Base-by-base conservation (phyloP, 768 basidiomycete species). In the Mycena latifolia region DNA sequence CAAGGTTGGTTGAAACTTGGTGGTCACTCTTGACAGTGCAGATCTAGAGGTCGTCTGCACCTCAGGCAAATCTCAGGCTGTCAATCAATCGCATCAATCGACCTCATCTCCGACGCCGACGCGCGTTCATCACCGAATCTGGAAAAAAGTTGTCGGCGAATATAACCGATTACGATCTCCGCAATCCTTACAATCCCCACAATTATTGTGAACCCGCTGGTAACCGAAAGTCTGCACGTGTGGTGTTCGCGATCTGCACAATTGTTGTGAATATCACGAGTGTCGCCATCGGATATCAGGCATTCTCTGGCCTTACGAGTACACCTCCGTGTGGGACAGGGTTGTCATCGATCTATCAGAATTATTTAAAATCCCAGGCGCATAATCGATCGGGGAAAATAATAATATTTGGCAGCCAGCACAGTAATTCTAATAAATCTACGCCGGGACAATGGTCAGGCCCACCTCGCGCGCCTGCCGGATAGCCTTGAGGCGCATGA, bases 121-220 rank as follows among this genome's bases (percentile, higher is more conserved):
- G n/a, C n/a, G n/a, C n/a, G n/a, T n/a, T n/a, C n/a, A 48, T 51
- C 47, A 7, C 27, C 47, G 41, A 43, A 57, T 47, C n/a, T n/a
- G n/a, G n/a, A n/a, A n/a, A n/a, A n/a, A n/a, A n/a, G n/a, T n/a
- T n/a, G n/a, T n/a, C n/a, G n/a, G n/a, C n/a, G n/a, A n/a, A n/a
- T n/a, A n/a, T n/a, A n/a, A n/a, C n/a, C n/a, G n/a, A n/a, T n/a
- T n/a, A n/a, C n/a, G n/a, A n/a, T n/a, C n/a, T n/a, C n/a, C n/a
- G n/a, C n/a, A n/a, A n/a, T n/a, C n/a, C n/a, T n/a, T n/a, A n/a
- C n/a, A n/a, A n/a, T n/a, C n/a, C n/a, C n/a, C n/a, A n/a, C n/a
- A n/a, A n/a, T 57, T 48, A 33, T 48, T 46, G 56, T 57, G 45
- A 35, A 22, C 43, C 14, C 22, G 22, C 56, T 24, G 17, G 22